Conservation (phyloP, 1,139 yeast species). For the Geotrichum phurueaensis region DNA sequence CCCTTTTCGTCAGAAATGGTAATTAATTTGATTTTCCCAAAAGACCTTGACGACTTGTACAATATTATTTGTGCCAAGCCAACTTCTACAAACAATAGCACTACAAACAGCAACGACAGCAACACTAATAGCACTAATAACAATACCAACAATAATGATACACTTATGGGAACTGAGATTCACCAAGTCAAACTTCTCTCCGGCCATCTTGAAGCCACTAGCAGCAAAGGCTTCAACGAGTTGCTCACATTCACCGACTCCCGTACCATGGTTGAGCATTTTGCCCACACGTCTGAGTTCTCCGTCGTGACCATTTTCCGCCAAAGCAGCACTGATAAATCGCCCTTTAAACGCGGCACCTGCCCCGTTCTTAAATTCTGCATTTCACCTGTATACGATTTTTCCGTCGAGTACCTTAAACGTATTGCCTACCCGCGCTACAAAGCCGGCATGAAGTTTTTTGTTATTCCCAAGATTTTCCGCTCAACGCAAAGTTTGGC, state of each 20-base stretch:
- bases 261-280: slow-evolving; percentile 12
- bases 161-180: not conserved
- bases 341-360: slow-evolving; percentile 14
- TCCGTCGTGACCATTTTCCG: slow-evolving; percentile 16
- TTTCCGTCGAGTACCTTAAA: slow-evolving; percentile 14
- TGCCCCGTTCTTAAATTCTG: slow-evolving; percentile 19
- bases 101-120: not conserved
- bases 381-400: slow-evolving; percentile 16
- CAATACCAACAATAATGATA: not conserved
- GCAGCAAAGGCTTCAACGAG: not conserved
- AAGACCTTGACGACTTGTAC: slow-evolving; percentile 12
- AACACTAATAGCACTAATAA: not conserved
- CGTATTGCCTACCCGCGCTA: slow-evolving; percentile 19
- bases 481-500: not conserved
- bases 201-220: not conserved
- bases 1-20: slow-evolving; percentile 17
- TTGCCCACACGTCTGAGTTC: slow-evolving; percentile 3
- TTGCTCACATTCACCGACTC: slow-evolving; percentile 12
- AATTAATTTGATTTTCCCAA: slow-evolving; percentile 13
- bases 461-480: slow-evolving; percentile 1
- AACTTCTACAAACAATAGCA: not conserved
- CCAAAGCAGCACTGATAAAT: slow-evolving; percentile 15
- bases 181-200: not conserved
- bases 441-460: slow-evolving; percentile 18
- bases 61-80: slow-evolving; percentile 12